These are phyloP conservation scores for Dioszegia hungarica DNA, from an alignment of 768 basidiomycete genomes.

Conservation along the genomic window DNA sequence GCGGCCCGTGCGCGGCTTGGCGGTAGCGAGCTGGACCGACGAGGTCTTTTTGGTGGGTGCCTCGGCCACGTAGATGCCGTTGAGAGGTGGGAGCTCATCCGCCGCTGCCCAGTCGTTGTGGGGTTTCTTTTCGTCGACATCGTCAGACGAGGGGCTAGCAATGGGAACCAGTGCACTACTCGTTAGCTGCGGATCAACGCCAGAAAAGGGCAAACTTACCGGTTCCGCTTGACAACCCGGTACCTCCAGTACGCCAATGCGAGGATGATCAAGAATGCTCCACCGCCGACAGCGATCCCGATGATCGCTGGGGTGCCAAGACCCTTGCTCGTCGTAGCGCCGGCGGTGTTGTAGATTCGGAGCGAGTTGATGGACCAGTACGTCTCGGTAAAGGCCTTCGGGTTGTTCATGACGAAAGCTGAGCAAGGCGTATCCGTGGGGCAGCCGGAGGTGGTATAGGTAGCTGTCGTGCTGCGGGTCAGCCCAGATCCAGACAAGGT, in stretches of 20 bases:
- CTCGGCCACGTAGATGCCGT: not conserved
- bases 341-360: slow-evolving; percentile 54
- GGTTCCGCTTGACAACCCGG: slow-evolving; percentile 4
- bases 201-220: slow-evolving; percentile 8
- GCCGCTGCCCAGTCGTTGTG: not conserved
- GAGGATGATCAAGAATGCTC: slow-evolving; percentile 10
- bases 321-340: slow-evolving; percentile 16
- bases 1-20: slow-evolving; percentile 22
- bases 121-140: not conserved
- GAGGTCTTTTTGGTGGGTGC: not conserved
- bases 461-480: slow-evolving; percentile 26
- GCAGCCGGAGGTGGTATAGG: slow-evolving; percentile 34
- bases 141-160: not conserved
- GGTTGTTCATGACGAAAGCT: slow-evolving; percentile 63
- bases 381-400: slow-evolving; percentile 58
- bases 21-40: not conserved
- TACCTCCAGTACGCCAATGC: slow-evolving; percentile 17
- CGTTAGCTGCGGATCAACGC: not conserved
- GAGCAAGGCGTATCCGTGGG: slow-evolving; percentile 25
- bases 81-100: not conserved
- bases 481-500: not conserved
- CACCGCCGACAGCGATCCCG: slow-evolving; percentile 35
- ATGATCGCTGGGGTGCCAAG: slow-evolving; percentile 32
- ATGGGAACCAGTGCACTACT: too few species aligned
- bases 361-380: slow-evolving; percentile 68